Evolutionary conservation across 306 rosid genomes (phyloP), one percentile per base, ranked within the genome.

Genomic region (Vigna trinervia): DNA sequence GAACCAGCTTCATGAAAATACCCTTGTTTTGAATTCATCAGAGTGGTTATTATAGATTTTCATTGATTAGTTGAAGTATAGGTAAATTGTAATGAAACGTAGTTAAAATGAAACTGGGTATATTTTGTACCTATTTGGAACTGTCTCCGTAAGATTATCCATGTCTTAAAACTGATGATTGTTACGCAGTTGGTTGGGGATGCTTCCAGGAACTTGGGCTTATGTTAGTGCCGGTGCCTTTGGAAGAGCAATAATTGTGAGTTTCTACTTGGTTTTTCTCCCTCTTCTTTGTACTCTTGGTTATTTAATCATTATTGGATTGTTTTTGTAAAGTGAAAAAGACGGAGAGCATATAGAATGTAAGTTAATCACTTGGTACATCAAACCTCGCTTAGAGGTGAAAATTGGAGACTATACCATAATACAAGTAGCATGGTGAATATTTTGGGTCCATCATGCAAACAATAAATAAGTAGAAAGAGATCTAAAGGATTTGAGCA

Each of bases 161-260:
- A 70, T 46, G 22, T 79, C 82, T 53, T 74, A 50, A 60, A 83
- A 74, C 56, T 58, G 45, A 64, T 71, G 3, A 66, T 83, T 71
- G 41, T 26, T 46, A 38, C 69, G 86, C 96, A 95, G 99, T 85
- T 95, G 99, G 99, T 60, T 95, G 75, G 99, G 99, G 78, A 95
- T 95, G 99, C 99, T 95, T 86, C 99, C 99, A n/a, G 99, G 99
- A 83, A 80, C 99, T 74, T 95, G 99, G 99, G 99, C 99, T 74
- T 95, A 95, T 23, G 99, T 95, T 79, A 92, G 99, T 82, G 99
- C 99, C 9, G 99, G 99, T 69, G 99, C 99, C 74, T 92, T 95
- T 84, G 99, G 99, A 80, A 88, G 99, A 76, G 99, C 97, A 26
- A 87, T 95, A 70, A 87, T 95, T 78, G 97, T 95, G 83, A 92